These are phyloP conservation scores for Tylopilus balloui DNA, from an alignment of 768 basidiomycete species.

Conservation along the genomic window DNA sequence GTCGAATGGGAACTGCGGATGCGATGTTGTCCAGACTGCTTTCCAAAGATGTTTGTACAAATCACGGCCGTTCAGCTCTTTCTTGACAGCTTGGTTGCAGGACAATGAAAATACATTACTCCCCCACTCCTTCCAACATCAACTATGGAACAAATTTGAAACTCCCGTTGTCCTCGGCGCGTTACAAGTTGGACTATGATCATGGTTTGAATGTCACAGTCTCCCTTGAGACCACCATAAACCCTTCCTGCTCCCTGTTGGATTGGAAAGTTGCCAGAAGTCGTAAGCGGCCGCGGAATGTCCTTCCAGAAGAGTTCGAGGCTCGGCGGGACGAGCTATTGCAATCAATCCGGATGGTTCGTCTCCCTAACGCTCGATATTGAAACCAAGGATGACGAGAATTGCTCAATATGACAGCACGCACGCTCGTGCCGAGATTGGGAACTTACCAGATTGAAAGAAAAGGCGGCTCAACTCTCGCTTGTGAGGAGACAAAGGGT, in stretches of 20 bases:
- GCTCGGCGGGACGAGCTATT: not conserved
- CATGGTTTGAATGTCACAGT: rapidly evolving
- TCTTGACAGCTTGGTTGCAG: not conserved
- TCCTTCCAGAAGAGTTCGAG: not conserved
- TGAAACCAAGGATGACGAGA: not conserved
- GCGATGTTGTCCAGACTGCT: conserved; percentile 7
- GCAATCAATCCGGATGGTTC: not conserved
- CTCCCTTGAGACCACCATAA: rapidly evolving
- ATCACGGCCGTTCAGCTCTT: not conserved
- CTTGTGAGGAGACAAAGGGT: conserved; percentile 1
- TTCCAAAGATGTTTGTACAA: conserved; percentile 8
- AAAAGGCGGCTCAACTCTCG: conserved; percentile 1
- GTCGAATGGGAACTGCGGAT: conserved; percentile 14
- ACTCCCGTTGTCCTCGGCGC: not conserved
- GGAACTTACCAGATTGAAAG: not conserved
- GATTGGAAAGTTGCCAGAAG: conserved; percentile 1
- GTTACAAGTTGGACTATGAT: not conserved
- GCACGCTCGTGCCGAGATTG: not conserved
- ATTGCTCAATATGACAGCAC: conserved; percentile 1
- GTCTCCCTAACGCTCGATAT: not conserved
- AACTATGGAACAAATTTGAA: not conserved
- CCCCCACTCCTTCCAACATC: not conserved
- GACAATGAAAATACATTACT: conserved; percentile 1
- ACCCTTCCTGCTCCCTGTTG: not conserved
- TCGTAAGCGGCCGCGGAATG: not conserved